phyloP scores from a whole-genome alignment of 2,329 filamentous ascomycete genomes.

The Fusarium chaquense region DNA sequence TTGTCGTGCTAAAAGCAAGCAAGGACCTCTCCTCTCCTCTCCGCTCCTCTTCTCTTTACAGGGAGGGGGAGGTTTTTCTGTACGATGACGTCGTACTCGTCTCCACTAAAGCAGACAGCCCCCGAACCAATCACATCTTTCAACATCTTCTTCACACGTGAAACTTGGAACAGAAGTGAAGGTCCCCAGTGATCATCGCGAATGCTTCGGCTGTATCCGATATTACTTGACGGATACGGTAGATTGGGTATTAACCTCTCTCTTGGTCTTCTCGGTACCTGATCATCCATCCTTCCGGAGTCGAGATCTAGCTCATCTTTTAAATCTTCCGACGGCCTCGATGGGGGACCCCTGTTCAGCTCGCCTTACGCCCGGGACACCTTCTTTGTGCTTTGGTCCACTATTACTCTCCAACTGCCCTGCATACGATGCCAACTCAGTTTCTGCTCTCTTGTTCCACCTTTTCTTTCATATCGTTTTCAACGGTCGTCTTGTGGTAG shows the following conservation, averaged over 20 bases:
- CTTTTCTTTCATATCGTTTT: constrained; percentile 14
- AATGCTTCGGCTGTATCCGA: constrained; percentile 39
- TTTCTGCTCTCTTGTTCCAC: constrained; percentile 10
- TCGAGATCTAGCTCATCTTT: neutral
- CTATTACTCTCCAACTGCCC: constrained; percentile 10
- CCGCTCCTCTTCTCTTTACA: neutral
- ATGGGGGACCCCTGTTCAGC: constrained; percentile 14
- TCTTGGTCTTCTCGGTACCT: constrained; percentile 23
- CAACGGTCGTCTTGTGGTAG: constrained; percentile 8
- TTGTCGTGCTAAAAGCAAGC: constrained; percentile 23
- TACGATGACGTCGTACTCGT: constrained; percentile 44
- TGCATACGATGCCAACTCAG: constrained; percentile 31
- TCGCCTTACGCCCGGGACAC: neutral
- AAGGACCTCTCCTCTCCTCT: constrained; percentile 30
- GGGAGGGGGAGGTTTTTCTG: constrained; percentile 21
- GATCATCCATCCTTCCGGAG: constrained; percentile 14
- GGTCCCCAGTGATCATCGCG: constrained; percentile 42
- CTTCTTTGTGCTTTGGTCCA: constrained; percentile 30
- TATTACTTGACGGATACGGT: neutral
- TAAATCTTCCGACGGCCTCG: constrained; percentile 19
- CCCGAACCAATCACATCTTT: constrained; percentile 28
- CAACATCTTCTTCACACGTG: constrained; percentile 3
- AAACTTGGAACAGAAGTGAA: constrained; percentile 14
- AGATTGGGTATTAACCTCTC: constrained; percentile 34
- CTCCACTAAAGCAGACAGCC: constrained; percentile 11